Evolutionary conservation across 345 rosid genomes (phyloP).

Genomic region (Barbarea vulgaris): DNA sequence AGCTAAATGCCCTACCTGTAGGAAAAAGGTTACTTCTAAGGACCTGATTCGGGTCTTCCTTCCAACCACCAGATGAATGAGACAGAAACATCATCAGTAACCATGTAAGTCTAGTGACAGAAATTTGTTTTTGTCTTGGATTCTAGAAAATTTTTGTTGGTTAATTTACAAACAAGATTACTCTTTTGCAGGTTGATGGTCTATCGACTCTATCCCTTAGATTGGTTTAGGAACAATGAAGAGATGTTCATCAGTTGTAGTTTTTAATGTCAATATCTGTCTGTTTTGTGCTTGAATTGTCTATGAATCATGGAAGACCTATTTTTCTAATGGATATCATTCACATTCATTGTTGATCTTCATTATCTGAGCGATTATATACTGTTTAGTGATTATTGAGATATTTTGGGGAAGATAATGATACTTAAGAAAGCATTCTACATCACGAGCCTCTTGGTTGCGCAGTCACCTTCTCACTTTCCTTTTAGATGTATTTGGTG

Average conservation of each 20-base stretch:
- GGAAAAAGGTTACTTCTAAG: slow-evolving; percentile 65
- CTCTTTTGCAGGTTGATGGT: slow-evolving; percentile 19
- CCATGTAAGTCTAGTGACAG: slow-evolving; percentile 29
- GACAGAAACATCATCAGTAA: slow-evolving; percentile 27
- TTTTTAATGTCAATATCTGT: slow-evolving; percentile 16
- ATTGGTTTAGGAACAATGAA: slow-evolving; percentile 11
- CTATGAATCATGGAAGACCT: background rate
- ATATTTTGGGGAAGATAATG: background rate
- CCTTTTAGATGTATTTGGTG: background rate
- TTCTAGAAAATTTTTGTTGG: background rate
- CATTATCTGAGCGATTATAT: background rate
- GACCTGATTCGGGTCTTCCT: slow-evolving; percentile 88
- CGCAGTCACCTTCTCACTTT: background rate
- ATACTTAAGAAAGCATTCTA: slow-evolving; percentile 18
- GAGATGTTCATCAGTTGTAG: slow-evolving; percentile 15
- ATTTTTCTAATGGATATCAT: slow-evolving; percentile 5
- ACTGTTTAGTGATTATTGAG: slow-evolving; percentile 13
- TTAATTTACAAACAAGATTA: slow-evolving; percentile 2
- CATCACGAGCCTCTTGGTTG: background rate
- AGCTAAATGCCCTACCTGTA: slow-evolving; percentile 85
- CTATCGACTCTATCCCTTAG: background rate
- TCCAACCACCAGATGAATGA: slow-evolving; percentile 60
- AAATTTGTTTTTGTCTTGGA: background rate
- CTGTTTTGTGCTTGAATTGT: slow-evolving; percentile 4
- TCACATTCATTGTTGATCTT: slow-evolving; percentile 1